Conservation (phyloP, 2,329 filamentous ascomycete species). For the Trichophyton verrucosum region DNA sequence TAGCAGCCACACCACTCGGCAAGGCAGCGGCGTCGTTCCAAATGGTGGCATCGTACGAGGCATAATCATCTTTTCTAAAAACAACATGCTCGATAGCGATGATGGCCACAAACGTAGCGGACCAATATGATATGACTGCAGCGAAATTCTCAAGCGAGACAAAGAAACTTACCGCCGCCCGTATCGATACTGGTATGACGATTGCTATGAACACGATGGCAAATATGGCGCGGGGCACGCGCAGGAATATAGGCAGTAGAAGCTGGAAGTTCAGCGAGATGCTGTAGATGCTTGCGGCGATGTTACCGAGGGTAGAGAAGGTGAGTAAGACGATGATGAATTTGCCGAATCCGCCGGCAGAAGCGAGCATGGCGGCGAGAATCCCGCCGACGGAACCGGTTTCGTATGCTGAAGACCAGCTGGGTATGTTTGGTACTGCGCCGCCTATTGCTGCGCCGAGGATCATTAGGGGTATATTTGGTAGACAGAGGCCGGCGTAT, state of each 20-base stretch:
- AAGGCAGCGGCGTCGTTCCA: slow-evolving; percentile 50
- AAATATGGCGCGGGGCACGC: slow-evolving; percentile 50
- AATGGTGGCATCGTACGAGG: slow-evolving; percentile 46
- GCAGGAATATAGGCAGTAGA: slow-evolving; percentile 45
- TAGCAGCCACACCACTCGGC: slow-evolving; percentile 50
- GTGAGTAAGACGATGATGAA: slow-evolving; percentile 55
- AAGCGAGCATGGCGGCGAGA: slow-evolving; percentile 40
- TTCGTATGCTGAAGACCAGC: slow-evolving; percentile 47
- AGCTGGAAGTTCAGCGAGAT: slow-evolving; percentile 57
- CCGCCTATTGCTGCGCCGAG: slow-evolving; percentile 54
- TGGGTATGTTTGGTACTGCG: slow-evolving; percentile 39
- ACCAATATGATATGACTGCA: slow-evolving; percentile 39
- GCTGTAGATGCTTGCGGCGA: slow-evolving; percentile 52
- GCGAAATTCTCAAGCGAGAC: slow-evolving; percentile 38
- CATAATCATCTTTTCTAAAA: slow-evolving; percentile 40
- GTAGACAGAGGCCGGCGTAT: slow-evolving; percentile 39
- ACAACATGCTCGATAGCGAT: slow-evolving; percentile 47
- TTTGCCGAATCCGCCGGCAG: slow-evolving; percentile 44
- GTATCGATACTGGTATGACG: slow-evolving; percentile 51
- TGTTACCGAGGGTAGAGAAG: slow-evolving; percentile 45
- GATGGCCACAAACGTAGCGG: slow-evolving; percentile 50
- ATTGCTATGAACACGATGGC: slow-evolving; percentile 50
- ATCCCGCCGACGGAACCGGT: slow-evolving; percentile 51
- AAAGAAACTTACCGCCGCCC: slow-evolving; percentile 46
- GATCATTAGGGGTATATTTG: slow-evolving; percentile 48